Base-by-base conservation (phyloP, 2,329 filamentous ascomycete species). In the Aspergillus aculeatinus region DNA sequence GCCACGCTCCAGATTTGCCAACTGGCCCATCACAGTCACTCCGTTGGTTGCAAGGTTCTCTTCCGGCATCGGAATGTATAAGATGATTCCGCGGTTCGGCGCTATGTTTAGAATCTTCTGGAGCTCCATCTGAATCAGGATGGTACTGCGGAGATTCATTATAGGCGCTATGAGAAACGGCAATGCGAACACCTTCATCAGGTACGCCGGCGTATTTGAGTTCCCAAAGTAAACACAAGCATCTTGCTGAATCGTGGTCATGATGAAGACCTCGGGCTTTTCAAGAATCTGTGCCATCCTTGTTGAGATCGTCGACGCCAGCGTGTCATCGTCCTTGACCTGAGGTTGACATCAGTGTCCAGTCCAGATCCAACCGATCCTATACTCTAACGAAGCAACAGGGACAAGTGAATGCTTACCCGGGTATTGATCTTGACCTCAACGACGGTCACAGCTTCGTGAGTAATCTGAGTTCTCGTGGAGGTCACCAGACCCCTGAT, bases 131-230 rank as follows among this genome's bases (percentile, higher is more conserved):
- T 95, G 90, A 3, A 96, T 84, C 19, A 96, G 77, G n/a, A 83
- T 82, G 1, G 91, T 87, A 73, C 94, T 95, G 63, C 91, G 86
- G 72, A 90, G 89, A 77, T 96, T 96, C 55, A 86, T 91, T 3
- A 87, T 84, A 0, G 90, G 85, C 62, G 88, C 87, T 59, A 95
- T 79, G 64, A 91, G 83, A 11, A 81, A 81, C 1, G 89, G 82
- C 10, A 95, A 80, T 0, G 91, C 87, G 39, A 84, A 88, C 60
- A 96, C 84, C 35, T 86, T 89, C 69, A 96, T 80, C 61, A 88
- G 83, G 71, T 96, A 97, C 21, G 91, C 90, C 3, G 91, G 89
- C 54, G 92, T 89, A 64, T 91, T 89, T 5, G 86, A 87, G 39
- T 88, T 89, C 2, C 86, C 89, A 61, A 94, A 88, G 58, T 91